Percentiles rank a stretch among this genome's conserved stretches.
phyloP scores from a whole-genome alignment of 2,329 filamentous ascomycete species.

The Oidium heveae region DNA sequence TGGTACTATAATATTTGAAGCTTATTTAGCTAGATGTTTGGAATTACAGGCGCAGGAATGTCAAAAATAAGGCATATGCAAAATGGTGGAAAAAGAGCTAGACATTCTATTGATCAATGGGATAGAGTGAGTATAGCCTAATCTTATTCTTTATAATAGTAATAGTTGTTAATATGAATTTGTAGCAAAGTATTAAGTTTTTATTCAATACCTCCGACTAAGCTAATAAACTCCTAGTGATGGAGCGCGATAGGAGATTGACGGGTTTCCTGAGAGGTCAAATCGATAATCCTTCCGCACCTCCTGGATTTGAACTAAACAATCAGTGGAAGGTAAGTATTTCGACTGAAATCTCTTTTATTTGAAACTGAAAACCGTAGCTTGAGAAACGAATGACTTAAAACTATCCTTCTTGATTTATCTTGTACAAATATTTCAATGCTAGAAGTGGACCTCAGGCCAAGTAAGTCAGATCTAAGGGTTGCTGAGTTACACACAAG shows the following conservation, averaged over 20 bases:
- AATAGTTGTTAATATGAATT: background rate
- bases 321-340: slow-evolving; percentile 18
- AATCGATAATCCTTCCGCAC: slow-evolving; percentile 15
- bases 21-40: slow-evolving; percentile 17
- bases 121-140: slow-evolving; percentile 14
- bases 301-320: slow-evolving; percentile 17
- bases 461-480: no score
- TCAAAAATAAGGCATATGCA: slow-evolving; percentile 16
- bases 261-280: slow-evolving; percentile 18
- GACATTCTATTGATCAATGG: slow-evolving; percentile 18
- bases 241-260: slow-evolving; percentile 18
- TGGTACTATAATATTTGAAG: background rate
- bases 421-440: no score
- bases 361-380: slow-evolving; percentile 4
- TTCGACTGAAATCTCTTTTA: background rate
- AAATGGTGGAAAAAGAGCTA: slow-evolving; percentile 17
- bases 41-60: slow-evolving; percentile 16
- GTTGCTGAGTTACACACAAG: no score
- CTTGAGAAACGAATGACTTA: slow-evolving; percentile 10
- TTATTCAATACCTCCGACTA: background rate
- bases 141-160: background rate
- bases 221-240: slow-evolving; percentile 12
- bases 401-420: background rate
- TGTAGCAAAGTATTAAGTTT: slow-evolving; percentile 14
- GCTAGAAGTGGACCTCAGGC: no score